Evolutionary conservation across 1,139 yeast genomes (phyloP).

Genomic region (Eremothecium sinecaudum): DNA sequence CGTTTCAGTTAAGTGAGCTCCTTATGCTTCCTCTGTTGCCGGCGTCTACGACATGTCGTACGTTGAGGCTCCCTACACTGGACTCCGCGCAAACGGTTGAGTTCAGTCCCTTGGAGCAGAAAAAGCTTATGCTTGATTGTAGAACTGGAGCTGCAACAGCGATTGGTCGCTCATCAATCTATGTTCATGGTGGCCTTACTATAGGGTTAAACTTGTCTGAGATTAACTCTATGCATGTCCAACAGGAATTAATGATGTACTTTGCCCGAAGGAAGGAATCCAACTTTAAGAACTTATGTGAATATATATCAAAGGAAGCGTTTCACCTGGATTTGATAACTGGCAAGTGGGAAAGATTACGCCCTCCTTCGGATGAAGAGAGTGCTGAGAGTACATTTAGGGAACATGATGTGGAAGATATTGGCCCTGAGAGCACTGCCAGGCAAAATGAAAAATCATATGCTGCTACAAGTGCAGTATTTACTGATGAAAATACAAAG

Average conservation of each 20-base stretch:
- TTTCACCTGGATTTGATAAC: conserved; percentile 50
- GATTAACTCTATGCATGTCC: conserved; percentile 30
- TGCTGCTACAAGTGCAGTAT: background rate
- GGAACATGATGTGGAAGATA: conserved; percentile 6
- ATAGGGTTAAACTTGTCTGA: conserved; percentile 42
- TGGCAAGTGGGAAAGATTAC: conserved; percentile 45
- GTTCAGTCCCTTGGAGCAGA: conserved; percentile 18
- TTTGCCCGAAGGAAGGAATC: conserved; percentile 19
- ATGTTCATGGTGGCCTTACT: conserved; percentile 62
- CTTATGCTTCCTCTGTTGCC: conserved; percentile 32
- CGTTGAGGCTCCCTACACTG: conserved; percentile 26
- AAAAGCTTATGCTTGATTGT: conserved; percentile 36
- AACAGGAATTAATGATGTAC: conserved; percentile 23
- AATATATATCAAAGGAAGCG: conserved; percentile 47
- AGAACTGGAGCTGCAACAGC: conserved; percentile 61
- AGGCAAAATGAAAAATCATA: background rate
- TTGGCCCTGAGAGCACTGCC: background rate
- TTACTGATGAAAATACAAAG: background rate
- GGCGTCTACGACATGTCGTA: conserved; percentile 29
- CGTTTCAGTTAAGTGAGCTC: background rate
- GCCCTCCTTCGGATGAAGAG: conserved; percentile 12
- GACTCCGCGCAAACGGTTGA: conserved; percentile 10
- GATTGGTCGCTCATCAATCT: conserved; percentile 48
- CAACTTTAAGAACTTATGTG: conserved; percentile 24
- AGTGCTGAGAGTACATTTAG: conserved; percentile 9